Evolutionary conservation across 345 rosid genomes (phyloP), one percentile per base, ranked within the genome.

Genomic region (Nephelium lappaceum): DNA sequence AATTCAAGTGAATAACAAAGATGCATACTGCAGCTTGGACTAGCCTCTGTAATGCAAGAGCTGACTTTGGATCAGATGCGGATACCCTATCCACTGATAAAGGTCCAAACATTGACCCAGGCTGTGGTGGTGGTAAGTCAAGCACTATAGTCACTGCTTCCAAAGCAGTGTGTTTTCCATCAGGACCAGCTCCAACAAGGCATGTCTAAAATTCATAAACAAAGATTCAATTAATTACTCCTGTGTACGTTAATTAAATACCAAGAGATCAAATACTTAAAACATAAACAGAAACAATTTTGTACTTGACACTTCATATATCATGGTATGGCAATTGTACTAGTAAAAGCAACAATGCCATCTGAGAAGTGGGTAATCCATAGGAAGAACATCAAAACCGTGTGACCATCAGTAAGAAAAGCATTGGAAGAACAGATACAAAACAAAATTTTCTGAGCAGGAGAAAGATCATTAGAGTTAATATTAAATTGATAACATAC

Each of bases 171-270:
- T 94, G 98, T 81, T 96, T 96, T 76, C 99, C 97, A 76, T 89
- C 95, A 83, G 97, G 97, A 81, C 99, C 99, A 84, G 99, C 99
- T 69, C 99, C 98, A 83, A 96, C 94, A 85, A 96, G 99, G 86
- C 99, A 96, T 51, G 99, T 96, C 99, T 95, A 80, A 24, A 69
- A 73, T 73, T 64, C 71, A 47, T 68, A 8, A 75, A 69, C 67
- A 57, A 71, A 53, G 16, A 45, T 67, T 69, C 58, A 71, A 80
- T 69, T 80, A 82, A 77, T 49, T 51, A 25, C 19, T 55, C n/a
- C n/a, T 2, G 38, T 61, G 45, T 61, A 16, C 21, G 43, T 67
- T 51, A 43, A 16, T 24, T 42, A 19, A 64, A 8, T 69, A 63
- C 21, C 23, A 47, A 47, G 47, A 47, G n/a, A 64, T 11, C 63